phyloP scores from a whole-genome alignment of 2,329 filamentous ascomycete genomes.

The Diaporthe sp. region DNA sequence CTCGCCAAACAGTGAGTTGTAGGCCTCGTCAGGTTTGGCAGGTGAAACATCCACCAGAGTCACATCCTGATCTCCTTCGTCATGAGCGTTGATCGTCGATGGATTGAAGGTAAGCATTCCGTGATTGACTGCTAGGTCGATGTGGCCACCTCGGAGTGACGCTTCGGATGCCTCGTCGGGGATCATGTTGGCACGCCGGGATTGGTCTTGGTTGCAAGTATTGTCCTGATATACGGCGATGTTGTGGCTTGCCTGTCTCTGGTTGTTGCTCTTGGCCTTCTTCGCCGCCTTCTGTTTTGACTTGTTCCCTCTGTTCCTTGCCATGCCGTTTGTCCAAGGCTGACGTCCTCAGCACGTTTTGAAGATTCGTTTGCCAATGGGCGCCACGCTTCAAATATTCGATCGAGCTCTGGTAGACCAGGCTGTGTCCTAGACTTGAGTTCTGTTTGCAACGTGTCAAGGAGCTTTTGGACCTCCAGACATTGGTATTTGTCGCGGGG shows the following conservation, averaged over 20 bases:
- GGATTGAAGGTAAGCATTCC: background rate
- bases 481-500: background rate
- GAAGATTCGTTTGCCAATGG: background rate
- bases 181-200: background rate
- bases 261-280: background rate
- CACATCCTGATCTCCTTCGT: slow-evolving; percentile 20
- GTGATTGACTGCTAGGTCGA: background rate
- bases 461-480: background rate
- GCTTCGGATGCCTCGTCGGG: background rate
- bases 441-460: background rate
- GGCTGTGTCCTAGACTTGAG: background rate
- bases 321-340: background rate
- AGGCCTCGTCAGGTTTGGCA: background rate
- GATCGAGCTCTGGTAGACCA: background rate
- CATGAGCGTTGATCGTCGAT: slow-evolving; percentile 23
- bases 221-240: background rate
- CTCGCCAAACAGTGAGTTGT: background rate
- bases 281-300: background rate
- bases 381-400: background rate
- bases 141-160: background rate
- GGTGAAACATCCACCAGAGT: slow-evolving; percentile 19
- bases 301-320: slow-evolving; percentile 6
- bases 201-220: background rate
- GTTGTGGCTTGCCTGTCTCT: background rate
- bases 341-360: background rate